Evolutionary conservation across 225 moss, liverwort and hornwort genomes (phyloP).

Genomic region (Straminergon stramineum): DNA sequence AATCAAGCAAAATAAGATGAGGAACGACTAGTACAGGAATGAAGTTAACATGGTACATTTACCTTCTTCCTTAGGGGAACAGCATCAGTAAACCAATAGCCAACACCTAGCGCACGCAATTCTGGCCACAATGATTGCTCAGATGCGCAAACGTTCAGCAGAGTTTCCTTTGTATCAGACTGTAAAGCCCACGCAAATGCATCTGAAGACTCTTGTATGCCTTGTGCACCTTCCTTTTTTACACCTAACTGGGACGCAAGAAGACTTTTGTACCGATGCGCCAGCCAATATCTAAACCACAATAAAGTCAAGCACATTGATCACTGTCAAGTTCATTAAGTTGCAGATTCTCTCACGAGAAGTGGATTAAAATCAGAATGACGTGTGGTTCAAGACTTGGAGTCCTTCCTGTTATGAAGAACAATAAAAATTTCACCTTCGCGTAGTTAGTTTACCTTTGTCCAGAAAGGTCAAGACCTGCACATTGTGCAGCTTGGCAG

Average conservation of each 20-base stretch:
- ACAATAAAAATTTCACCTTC: neutral
- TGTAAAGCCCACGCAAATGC: conserved; percentile 95
- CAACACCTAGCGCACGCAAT: conserved; percentile 74
- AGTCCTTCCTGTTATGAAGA: neutral
- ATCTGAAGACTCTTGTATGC: conserved; percentile 47
- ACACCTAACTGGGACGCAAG: conserved; percentile 30
- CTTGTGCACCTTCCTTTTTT: conserved; percentile 9
- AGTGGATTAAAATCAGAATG: neutral
- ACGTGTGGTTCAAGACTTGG: neutral
- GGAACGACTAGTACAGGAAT: neutral
- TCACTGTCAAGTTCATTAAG: neutral
- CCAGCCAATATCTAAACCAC: conserved; percentile 77
- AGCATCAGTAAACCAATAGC: conserved; percentile 86
- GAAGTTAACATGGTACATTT: neutral
- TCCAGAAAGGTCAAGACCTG: conserved; percentile 68
- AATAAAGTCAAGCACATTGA: neutral
- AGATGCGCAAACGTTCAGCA: conserved; percentile 61
- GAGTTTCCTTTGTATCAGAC: conserved; percentile 73
- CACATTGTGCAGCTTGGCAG: conserved; percentile 37
- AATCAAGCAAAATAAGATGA: neutral
- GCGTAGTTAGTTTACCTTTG: conserved; percentile 45
- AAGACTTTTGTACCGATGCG: conserved; percentile 46
- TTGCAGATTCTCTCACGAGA: neutral
- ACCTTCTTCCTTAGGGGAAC: conserved; percentile 73
- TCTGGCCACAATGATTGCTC: conserved; percentile 74